Evolutionary conservation across 2,329 filamentous ascomycete genomes (phyloP), one percentile per base, ranked within the genome.

Genomic region (Ophiostoma sp.): DNA sequence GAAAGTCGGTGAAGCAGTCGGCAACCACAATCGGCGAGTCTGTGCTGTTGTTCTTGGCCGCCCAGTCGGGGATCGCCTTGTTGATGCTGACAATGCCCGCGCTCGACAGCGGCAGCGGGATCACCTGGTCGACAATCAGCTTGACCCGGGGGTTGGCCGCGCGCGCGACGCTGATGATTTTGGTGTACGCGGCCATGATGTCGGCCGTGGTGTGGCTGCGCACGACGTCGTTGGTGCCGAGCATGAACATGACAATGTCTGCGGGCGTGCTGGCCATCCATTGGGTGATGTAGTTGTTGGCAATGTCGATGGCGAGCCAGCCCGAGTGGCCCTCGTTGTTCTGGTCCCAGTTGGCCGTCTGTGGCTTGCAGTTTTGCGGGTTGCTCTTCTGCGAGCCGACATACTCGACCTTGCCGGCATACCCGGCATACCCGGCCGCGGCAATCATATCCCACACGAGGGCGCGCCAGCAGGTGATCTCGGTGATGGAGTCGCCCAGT

Each of bases 281-380:
- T 10, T 31, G 15, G 11, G n/a, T 27, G 5, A 31, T 75, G 72
- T 82, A 78, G 69, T 77, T 79, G 72, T 78, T 79, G 27, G 81
- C 81, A 68, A 83, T 82, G 73, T 83, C 77, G 72, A 80, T 78
- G 57, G 80, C 80, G 17, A 80, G 76, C 74, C 77, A 82, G 6
- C 81, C 81, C 13, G 79, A 79, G 75, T 83, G 81, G 69, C 81
- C 81, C 75, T 83, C 81, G 72, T 83, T 80, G 69, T 81, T 76
- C 65, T 76, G 76, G 70, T 80, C 79, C 74, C 79, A 82, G 69
- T 77, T 74, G 15, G 75, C 67, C 5, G 78, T 77, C 15, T 72
- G 72, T 2, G 76, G 75, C 66, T 75, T 74, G 76, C 81, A 82
- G 71, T 77, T 77, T 68, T 78, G 75, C 35, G 77, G 76, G 71